Base-by-base conservation (phyloP, 306 rosid genomes). In the Trifolium dubium region DNA sequence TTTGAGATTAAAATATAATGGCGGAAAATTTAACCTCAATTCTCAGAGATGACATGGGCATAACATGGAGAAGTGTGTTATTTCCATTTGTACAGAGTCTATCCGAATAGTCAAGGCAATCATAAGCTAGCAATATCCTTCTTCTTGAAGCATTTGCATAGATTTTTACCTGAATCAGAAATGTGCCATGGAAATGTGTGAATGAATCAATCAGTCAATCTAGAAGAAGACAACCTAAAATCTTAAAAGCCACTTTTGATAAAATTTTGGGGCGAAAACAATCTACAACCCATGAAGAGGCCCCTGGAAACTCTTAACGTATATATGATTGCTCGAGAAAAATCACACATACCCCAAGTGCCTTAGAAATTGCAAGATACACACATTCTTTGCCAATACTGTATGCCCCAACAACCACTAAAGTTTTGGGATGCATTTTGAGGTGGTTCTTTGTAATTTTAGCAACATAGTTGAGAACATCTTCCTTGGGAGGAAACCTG, bases 351-450 rank as follows among this genome's bases (percentile, higher is more conserved):
- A 83, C 89, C 83, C 81, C 79, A 3, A 85, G 84, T 28, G 77
- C 82, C 75, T 80, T 80, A 4, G 89, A 83, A 77, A 85, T 85
- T 59, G 68, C 77, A 70, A 80, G 83, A 80, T 85, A 85, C 66
- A 85, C 89, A 77, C 87, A 77, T 74, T 85, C 89, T 80, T 85
- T 85, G 63, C 89, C 89, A 85, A 85, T 85, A 56, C 89, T 85
- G 29, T 85, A 85, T 30, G 89, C 89, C 66, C 89, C 89, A 74
- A 83, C 89, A 74, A 83, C 87, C 60, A 85, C 83, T 70, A 85
- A 78, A 74, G 87, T 80, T 74, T 71, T 83, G 37, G 83, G 87
- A 61, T 80, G 79, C 32, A 18, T 51, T 80, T 85, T 83, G 64
- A 85, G 89, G 56, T 62, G 84, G 67, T 80, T 74, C 80, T 77